Base-by-base conservation (phyloP, 2,329 filamentous ascomycete genomes). In the Claviceps lovelessii region DNA sequence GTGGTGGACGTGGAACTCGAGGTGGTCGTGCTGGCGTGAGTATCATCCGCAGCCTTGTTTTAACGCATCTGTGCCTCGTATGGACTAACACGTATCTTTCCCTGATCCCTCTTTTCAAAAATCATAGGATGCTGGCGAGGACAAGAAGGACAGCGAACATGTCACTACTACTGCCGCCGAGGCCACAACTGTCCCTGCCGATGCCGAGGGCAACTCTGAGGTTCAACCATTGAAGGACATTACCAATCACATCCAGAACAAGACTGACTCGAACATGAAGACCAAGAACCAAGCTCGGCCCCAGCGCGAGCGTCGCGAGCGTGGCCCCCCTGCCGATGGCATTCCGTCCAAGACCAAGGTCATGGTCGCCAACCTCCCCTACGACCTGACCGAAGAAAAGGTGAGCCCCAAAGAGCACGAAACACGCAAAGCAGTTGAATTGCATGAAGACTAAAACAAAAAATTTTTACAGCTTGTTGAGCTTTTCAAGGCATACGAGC, bases 311-410 rank as follows among this genome's bases (percentile, higher is more conserved):
- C 78, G 80, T 65, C 78, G 81, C 64, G 80, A 96, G 82, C 90
- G 93, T 72, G 93, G 93, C 60, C 93, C 93, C 61, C 93, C 93
- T 58, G 91, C 95, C 73, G 91, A 98, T 70, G 93, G 93, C 64
- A 88, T 98, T 67, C 86, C 93, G 62, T 97, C 91, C 74, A 96
- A 96, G 85, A 97, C 88, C 74, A 98, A 98, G 86, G 89, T 98
- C 75, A 98, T 98, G 93, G 93, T 98, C 67, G 93, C 93, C 68
- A 98, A 98, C 79, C 83, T 98, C 60, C 93, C 93, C 53, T 98
- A 98, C 70, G 91, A 98, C 76, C 81, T 97, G 72, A 91, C 86
- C 65, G 93, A 98, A 78, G 90, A 97, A 68, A 94, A 91, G 84
- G 91, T 95, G 75, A 62, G 79, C 13, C 35, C 1, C n/a, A 5